A percentile compares a stretch with the other conserved stretches of the same genome.
phyloP scores from a whole-genome alignment of 2,329 filamentous ascomycete species.

The Aspergillus vadensis region DNA sequence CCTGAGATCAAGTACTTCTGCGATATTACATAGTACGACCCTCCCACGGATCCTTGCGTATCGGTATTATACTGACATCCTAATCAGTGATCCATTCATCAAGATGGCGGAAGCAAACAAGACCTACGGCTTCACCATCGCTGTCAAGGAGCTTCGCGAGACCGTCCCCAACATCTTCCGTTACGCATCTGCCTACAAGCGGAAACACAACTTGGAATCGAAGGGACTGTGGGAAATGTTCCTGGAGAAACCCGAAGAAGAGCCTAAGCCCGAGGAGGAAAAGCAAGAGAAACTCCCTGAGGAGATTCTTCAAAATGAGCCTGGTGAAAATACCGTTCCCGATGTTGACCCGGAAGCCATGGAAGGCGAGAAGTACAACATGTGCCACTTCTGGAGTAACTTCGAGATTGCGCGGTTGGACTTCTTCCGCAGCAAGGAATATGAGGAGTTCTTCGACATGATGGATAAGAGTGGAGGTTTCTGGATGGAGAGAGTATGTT shows the following conservation, averaged over 20 bases:
- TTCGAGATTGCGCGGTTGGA: conserved; percentile 94
- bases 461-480: conserved; percentile 98
- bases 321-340: conserved; percentile 68
- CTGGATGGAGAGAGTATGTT: conserved; percentile 92
- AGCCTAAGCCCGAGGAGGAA: conserved; percentile 60
- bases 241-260: conserved; percentile 64
- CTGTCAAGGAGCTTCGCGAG: conserved; percentile 95
- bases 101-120: conserved; percentile 95
- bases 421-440: conserved; percentile 97
- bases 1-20: conserved; percentile 99
- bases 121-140: conserved; percentile 98
- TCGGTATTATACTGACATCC: conserved; percentile 35
- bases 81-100: conserved; percentile 80
- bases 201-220: conserved; percentile 84
- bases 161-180: conserved; percentile 98
- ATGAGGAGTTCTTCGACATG: conserved; percentile 97
- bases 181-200: conserved; percentile 97
- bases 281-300: conserved; percentile 74
- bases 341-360: conserved; percentile 89
- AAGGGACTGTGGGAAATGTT: conserved; percentile 99
- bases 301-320: conserved; percentile 76
- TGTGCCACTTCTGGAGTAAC: conserved; percentile 99
- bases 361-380: conserved; percentile 98
- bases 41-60: neutral
- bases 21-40: conserved; percentile 92